A percentile compares a stretch with the other conserved stretches of the same genome.
Evolutionary conservation across 306 rosid genomes (phyloP).

Genomic region (Castanea crenata): DNA sequence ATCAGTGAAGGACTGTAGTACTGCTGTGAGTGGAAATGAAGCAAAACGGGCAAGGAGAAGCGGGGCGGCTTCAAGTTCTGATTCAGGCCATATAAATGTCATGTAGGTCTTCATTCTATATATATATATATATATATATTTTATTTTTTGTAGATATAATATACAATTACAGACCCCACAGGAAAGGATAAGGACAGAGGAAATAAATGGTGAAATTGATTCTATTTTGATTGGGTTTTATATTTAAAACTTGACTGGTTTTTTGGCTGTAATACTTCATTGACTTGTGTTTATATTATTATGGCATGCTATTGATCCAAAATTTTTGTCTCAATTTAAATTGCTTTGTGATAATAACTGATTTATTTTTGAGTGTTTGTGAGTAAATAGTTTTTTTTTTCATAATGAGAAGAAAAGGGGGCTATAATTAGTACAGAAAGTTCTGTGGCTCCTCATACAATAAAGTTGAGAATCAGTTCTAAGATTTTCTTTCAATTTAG

Average conservation of each 20-base stretch:
- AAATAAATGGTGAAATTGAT: constrained; percentile 15
- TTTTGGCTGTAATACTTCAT: not conserved
- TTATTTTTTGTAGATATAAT: not conserved
- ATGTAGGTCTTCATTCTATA: constrained; percentile 44
- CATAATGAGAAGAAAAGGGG: not conserved
- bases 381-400: not conserved
- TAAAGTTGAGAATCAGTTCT: not conserved
- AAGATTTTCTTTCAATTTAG: not conserved
- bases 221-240: not conserved
- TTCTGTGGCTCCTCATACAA: not conserved
- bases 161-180: constrained; percentile 4
- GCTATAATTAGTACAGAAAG: not conserved
- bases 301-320: constrained; percentile 2
- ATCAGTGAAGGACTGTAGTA: constrained; percentile 30
- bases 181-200: not conserved
- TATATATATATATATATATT: no score
- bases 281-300: not conserved
- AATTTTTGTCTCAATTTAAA: not conserved
- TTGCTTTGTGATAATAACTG: not conserved
- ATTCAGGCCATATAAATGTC: constrained; percentile 43
- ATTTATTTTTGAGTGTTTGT: not conserved
- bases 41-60: constrained; percentile 47
- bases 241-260: not conserved
- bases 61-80: constrained; percentile 41
- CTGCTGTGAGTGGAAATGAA: constrained; percentile 39